Percentiles rank a stretch among this genome's conserved stretches.
phyloP scores from a whole-genome alignment of 768 basidiomycete species.

The Trametes cinnabarina region DNA sequence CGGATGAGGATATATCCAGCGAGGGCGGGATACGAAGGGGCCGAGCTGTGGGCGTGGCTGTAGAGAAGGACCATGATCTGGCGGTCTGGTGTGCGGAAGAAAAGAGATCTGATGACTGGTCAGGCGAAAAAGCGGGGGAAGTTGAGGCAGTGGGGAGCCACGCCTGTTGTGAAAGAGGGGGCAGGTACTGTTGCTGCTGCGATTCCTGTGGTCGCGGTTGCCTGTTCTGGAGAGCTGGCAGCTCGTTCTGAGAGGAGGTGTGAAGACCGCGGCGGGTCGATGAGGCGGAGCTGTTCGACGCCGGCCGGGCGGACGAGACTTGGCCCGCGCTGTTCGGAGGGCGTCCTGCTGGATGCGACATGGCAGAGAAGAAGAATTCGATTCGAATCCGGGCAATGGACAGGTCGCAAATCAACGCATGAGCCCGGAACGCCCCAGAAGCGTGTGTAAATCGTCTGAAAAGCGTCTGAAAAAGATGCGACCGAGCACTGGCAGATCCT shows the following conservation, averaged over 20 bases:
- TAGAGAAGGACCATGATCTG: not conserved
- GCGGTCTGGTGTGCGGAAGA: not conserved
- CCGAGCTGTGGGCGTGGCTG: not conserved
- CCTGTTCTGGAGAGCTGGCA: not conserved
- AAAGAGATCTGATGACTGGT: slow-evolving; percentile 5
- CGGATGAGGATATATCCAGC: slow-evolving; percentile 2
- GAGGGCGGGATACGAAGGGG: slow-evolving; percentile 1
- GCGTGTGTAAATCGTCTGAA: not conserved
- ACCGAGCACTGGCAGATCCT: not conserved
- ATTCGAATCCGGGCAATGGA: not conserved
- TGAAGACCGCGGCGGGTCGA: not conserved
- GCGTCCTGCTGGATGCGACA: not conserved
- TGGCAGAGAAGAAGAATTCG: not conserved
- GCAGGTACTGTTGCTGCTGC: no score
- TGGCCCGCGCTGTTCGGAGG: slow-evolving; percentile 3
- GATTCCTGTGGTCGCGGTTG: no score
- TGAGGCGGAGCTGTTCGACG: slow-evolving; percentile 4
- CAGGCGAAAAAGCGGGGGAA: slow-evolving; percentile 10
- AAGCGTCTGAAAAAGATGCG: not conserved
- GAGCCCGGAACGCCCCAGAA: not conserved
- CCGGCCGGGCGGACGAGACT: not conserved
- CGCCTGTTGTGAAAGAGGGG: not conserved
- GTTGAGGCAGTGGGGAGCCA: not conserved
- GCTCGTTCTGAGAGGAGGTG: not conserved
- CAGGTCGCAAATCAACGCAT: no score